A percentile compares a stretch with the other conserved stretches of the same genome.
Conservation (phyloP, 108 stramenopile genomes). For the Fistulifera solaris region DNA sequence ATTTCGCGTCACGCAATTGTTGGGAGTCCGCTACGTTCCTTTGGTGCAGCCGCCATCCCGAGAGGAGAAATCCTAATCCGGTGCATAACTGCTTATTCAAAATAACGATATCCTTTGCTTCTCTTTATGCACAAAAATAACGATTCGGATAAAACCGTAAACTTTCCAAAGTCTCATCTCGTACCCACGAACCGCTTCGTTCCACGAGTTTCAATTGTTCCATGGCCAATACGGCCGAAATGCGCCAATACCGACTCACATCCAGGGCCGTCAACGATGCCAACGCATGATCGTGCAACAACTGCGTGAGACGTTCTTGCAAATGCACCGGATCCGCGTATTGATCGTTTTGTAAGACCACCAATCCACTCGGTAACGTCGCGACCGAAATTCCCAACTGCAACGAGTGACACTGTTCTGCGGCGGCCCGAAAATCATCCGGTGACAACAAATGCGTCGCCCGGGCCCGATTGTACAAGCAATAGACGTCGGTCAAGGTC, state of each 20-base stretch:
- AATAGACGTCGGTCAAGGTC: constrained; percentile 80
- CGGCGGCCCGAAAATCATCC: constrained; percentile 83
- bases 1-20: constrained; percentile 41
- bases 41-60: constrained; percentile 33
- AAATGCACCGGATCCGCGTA: not conserved
- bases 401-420: constrained; percentile 48
- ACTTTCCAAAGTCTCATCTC: constrained; percentile 78
- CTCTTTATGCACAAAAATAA: no score
- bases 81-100: no score
- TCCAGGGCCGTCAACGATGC: constrained; percentile 48
- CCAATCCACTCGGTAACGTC: constrained; percentile 74
- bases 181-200: constrained; percentile 61
- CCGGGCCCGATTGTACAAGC: constrained; percentile 89
- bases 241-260: constrained; percentile 44
- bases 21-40: constrained; percentile 87
- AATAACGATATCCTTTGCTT: no score
- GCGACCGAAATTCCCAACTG: constrained; percentile 72
- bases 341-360: constrained; percentile 77
- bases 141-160: constrained; percentile 77
- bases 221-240: constrained; percentile 67
- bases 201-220: constrained; percentile 82
- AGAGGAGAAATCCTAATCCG: no score
- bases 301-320: no score
- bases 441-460: constrained; percentile 95
- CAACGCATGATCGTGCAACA: constrained; percentile 8